A percentile compares a stretch with the other conserved stretches of the same genome.
These are phyloP conservation scores for Punica granatum DNA, from an alignment of 345 rosid species.

Conservation along the genomic window DNA sequence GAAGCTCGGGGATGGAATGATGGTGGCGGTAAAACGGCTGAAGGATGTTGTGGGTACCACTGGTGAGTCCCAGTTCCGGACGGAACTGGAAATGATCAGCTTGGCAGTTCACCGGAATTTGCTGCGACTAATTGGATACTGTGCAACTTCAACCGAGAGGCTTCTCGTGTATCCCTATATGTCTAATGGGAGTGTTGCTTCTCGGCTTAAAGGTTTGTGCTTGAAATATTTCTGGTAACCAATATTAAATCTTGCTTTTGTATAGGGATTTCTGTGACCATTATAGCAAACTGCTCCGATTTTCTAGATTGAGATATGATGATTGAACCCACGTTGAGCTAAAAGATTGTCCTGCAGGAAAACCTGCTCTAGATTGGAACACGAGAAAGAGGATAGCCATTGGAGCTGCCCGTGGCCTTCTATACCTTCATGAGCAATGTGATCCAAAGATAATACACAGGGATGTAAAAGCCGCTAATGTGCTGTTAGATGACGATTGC, in stretches of 20 bases:
- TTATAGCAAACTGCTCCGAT: background rate
- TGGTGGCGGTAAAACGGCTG: slow-evolving; percentile 78
- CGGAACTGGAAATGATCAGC: slow-evolving; percentile 94
- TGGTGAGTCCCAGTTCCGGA: slow-evolving; percentile 84
- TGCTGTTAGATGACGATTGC: slow-evolving; percentile 70
- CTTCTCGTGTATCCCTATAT: slow-evolving; percentile 91
- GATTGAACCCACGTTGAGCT: background rate
- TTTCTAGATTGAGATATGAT: background rate
- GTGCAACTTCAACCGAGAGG: slow-evolving; percentile 65
- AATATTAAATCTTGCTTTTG: background rate
- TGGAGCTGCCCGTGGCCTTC: slow-evolving; percentile 87
- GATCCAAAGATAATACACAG: slow-evolving; percentile 93
- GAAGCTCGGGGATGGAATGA: slow-evolving; percentile 59
- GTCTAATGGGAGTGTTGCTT: slow-evolving; percentile 95
- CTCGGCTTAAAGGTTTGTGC: slow-evolving; percentile 77
- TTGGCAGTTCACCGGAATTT: slow-evolving; percentile 87
- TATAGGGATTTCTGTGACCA: background rate
- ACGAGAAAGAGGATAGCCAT: slow-evolving; percentile 82
- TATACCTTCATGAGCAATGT: slow-evolving; percentile 88
- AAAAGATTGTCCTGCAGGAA: slow-evolving; percentile 29
- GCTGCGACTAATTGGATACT: slow-evolving; percentile 73
- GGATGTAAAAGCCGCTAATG: slow-evolving; percentile 91
- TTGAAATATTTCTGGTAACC: background rate
- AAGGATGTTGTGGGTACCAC: slow-evolving; percentile 67
- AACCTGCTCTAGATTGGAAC: slow-evolving; percentile 83